Base-by-base conservation (phyloP, 2,329 filamentous ascomycete genomes). In the Cladobotryum mycophilum region DNA sequence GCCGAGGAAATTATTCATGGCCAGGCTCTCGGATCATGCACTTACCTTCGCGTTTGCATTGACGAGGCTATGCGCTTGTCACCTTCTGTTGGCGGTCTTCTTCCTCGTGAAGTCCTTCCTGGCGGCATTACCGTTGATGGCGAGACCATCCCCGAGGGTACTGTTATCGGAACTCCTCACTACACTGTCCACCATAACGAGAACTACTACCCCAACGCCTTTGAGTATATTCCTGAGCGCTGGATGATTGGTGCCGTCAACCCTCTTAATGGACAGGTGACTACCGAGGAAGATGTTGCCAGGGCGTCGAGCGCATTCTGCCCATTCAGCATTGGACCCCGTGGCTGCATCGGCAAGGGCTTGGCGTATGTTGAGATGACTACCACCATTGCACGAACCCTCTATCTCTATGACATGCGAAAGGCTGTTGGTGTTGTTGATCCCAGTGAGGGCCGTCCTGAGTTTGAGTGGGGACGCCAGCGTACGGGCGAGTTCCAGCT, bases 261-360 rank as follows among this genome's bases (percentile, higher is more conserved):
- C 62, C 65, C 59, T 41, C 53, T 63, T 25, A 64, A 55, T 30
- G 64, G 69, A 37, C 65, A 64, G 50, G 58, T 63, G 30, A 73
- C 75, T 1, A 76, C 69, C 5, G 75, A 77, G 51, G 72, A 75
- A 2, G 77, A 80, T 47, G 69, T 80, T 2, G 70, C 73, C 3
- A 61, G 71, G 5, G 84, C 86, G 2, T 78, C 85, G 46, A 76
- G 74, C 34, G 87, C 87, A 0, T 92, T 88, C 67, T 89, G 84
- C 55, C 85, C 88, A 2, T 89, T 89, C 59, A 83, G 79, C 42
- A 72, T 88, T 54, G 86, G 86, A 0, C 81, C 84, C 0, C 71
- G 85, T 11, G 84, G 84, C 2, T 89, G 86, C 61, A 86, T 89
- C 49, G 86, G 85, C 0, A 88, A 88, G 73, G 76, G 78, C 0